phyloP scores from a whole-genome alignment of 1,284 basidiomycete genomes.

The Anthracocystis panici-leucophaei region DNA sequence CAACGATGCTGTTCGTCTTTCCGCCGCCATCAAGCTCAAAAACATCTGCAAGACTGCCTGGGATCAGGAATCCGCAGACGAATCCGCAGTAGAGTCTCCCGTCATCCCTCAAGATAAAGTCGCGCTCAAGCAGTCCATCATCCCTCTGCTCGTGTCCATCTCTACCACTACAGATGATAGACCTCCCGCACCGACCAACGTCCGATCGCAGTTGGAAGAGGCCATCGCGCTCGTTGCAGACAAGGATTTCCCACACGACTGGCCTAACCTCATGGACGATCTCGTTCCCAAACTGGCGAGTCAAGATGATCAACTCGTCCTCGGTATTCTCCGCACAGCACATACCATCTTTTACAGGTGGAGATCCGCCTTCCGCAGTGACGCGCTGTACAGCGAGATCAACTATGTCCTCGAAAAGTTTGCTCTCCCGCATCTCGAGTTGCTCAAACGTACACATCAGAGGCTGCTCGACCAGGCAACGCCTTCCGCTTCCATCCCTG shows the following conservation, averaged over 20 bases:
- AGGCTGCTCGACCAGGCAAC: conserved; percentile 68
- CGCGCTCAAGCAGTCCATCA: conserved; percentile 77
- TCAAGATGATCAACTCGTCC: conserved; percentile 84
- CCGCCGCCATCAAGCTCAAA: conserved; percentile 68
- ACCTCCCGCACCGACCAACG: conserved; percentile 52
- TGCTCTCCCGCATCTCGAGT: conserved; percentile 82
- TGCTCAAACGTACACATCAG: conserved; percentile 57
- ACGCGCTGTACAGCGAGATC: conserved; percentile 89
- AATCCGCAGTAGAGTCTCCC: conserved; percentile 21
- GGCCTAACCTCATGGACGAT: conserved; percentile 63
- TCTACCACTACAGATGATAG: conserved; percentile 36
- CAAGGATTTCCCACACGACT: conserved; percentile 64
- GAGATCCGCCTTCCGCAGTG: conserved; percentile 89
- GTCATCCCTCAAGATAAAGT: conserved; percentile 74
- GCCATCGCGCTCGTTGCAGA: conserved; percentile 62
- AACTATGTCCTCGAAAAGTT: conserved; percentile 90
- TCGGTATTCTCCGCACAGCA: conserved; percentile 90
- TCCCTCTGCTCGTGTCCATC: conserved; percentile 84
- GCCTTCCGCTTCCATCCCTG: conserved; percentile 66
- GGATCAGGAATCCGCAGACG: conserved; percentile 57
- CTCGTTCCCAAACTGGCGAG: conserved; percentile 77
- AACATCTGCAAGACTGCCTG: conserved; percentile 66
- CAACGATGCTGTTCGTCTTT: conserved; percentile 57
- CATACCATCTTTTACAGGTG: conserved; percentile 95
- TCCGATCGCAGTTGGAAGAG: conserved; percentile 64